Conservation (phyloP, 345 rosid species). For the Gossypium anomalum region DNA sequence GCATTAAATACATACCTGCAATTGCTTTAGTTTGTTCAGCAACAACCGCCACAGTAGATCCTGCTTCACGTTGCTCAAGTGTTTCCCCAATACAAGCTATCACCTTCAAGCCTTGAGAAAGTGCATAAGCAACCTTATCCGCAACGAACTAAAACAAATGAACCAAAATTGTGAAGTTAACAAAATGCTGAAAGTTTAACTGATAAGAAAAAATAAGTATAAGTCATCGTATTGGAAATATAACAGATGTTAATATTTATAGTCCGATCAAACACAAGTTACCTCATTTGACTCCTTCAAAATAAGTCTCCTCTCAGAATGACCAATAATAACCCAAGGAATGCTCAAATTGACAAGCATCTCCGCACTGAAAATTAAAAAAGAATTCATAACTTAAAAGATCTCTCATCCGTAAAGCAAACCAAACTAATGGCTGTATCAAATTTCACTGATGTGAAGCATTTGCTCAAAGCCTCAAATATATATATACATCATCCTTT, state of each 20-base stretch:
- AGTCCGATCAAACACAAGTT: slow-evolving; percentile 17
- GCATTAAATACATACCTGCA: slow-evolving; percentile 45
- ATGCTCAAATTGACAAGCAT: slow-evolving; percentile 78
- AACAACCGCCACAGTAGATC: slow-evolving; percentile 77
- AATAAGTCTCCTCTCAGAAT: slow-evolving; percentile 78
- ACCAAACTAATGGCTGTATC: background rate
- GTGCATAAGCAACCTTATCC: slow-evolving; percentile 92
- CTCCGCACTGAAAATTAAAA: slow-evolving; percentile 61
- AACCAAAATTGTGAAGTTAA: background rate
- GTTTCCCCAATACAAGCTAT: slow-evolving; percentile 97
- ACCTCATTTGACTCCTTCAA: slow-evolving; percentile 73
- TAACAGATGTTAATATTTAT: background rate
- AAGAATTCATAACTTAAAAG: background rate
- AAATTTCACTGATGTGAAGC: background rate
- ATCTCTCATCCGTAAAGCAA: background rate
- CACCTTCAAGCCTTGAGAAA: slow-evolving; percentile 80
- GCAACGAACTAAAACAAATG: slow-evolving; percentile 62
- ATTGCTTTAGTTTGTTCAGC: slow-evolving; percentile 93
- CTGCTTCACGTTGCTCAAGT: slow-evolving; percentile 83
- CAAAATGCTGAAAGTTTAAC: slow-evolving; percentile 3
- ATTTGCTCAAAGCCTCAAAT: background rate
- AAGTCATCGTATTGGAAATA: background rate
- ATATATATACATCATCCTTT: background rate
- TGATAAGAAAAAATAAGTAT: background rate
- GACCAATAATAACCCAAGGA: slow-evolving; percentile 95